Evolutionary conservation across 192 early-diverging fungal species (phyloP).

Genomic region (Allomyces javanicus): DNA sequence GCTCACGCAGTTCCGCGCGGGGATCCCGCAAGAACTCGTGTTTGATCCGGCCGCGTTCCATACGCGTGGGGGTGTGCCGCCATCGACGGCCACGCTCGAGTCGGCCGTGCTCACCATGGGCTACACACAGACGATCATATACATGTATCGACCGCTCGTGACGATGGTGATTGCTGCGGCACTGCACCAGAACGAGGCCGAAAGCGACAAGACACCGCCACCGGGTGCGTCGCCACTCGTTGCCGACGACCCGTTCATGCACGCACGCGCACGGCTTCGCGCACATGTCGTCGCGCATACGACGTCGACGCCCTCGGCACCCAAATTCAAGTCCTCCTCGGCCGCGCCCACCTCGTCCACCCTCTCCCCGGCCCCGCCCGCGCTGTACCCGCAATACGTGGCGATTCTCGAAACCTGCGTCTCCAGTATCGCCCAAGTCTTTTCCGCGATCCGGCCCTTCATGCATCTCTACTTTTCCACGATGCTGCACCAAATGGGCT

Average conservation of each 20-base stretch:
- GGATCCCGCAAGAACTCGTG: background rate
- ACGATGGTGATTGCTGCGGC: background rate
- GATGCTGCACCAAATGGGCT: background rate
- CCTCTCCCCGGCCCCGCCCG: background rate
- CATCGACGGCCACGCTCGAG: background rate
- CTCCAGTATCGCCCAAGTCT: background rate
- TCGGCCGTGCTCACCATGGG: background rate
- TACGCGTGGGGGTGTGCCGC: background rate
- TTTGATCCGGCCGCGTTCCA: background rate
- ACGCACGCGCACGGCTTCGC: too few species aligned
- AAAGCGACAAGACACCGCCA: too few species aligned
- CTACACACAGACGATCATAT: background rate
- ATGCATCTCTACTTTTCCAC: background rate
- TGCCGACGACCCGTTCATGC: too few species aligned
- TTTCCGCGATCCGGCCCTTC: background rate
- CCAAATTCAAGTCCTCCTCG: too few species aligned
- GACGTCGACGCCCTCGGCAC: too few species aligned
- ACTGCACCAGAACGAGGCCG: too few species aligned
- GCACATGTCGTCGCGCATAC: too few species aligned
- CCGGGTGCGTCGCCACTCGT: too few species aligned
- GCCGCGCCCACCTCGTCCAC: too few species aligned
- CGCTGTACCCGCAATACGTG: background rate
- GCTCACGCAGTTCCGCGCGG: background rate
- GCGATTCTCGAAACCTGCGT: background rate
- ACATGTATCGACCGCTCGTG: background rate